These are phyloP conservation scores for Phytophthora agathidicida DNA, from an alignment of 352 stramenopile species.

Conservation along the genomic window DNA sequence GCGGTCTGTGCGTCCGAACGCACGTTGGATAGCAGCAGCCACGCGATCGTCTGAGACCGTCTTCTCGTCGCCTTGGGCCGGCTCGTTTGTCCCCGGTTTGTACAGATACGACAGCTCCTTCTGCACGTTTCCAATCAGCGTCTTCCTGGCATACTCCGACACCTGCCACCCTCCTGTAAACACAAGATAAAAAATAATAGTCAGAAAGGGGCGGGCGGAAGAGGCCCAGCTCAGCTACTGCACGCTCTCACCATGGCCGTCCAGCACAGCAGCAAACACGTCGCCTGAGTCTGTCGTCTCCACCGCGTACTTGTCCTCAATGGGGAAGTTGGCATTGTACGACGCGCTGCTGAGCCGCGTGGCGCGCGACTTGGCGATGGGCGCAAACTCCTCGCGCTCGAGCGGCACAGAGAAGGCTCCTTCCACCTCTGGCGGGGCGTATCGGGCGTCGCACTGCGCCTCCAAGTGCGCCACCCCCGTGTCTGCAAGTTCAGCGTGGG, in stretches of 20 bases:
- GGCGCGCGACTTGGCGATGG: constrained; percentile 49
- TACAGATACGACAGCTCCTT: constrained; percentile 66
- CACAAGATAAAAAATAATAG: background rate
- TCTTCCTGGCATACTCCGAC: constrained; percentile 86
- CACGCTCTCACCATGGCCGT: constrained; percentile 80
- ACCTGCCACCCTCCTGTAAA: constrained; percentile 91
- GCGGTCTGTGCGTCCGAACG: constrained; percentile 88
- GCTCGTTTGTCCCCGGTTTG: constrained; percentile 34
- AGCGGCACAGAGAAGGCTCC: constrained; percentile 57
- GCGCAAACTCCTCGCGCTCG: constrained; percentile 54
- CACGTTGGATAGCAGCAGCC: constrained; percentile 73
- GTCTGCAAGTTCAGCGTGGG: constrained; percentile 35
- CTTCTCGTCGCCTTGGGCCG: constrained; percentile 29
- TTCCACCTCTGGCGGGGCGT: constrained; percentile 49
- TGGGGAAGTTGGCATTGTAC: constrained; percentile 75
- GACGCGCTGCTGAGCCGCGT: constrained; percentile 60
- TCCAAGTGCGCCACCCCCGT: constrained; percentile 22
- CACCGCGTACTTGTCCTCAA: constrained; percentile 88
- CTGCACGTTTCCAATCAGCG: constrained; percentile 83
- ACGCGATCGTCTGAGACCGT: constrained; percentile 56
- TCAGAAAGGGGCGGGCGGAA: background rate
- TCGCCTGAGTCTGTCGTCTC: constrained; percentile 70
- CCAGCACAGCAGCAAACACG: constrained; percentile 88
- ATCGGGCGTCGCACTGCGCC: constrained; percentile 63
- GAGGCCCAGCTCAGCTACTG: background rate